phyloP scores from a whole-genome alignment of 306 rosid genomes.

The Gynostemma pentaphyllum region DNA sequence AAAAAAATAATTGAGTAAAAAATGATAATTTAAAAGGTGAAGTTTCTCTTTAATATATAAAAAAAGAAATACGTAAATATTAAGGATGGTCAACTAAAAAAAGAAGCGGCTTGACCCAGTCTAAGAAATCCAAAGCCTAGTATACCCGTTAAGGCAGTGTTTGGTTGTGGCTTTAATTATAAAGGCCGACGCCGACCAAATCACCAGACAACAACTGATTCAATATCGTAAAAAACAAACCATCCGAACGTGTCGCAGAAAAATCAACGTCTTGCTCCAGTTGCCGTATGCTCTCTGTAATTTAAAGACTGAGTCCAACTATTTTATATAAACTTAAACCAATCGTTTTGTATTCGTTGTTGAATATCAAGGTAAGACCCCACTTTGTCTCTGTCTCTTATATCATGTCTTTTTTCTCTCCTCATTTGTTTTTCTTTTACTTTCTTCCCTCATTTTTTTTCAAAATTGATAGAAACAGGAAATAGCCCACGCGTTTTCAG shows the following conservation, averaged over 20 bases:
- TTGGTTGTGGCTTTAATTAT: not conserved
- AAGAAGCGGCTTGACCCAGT: constrained; percentile 1
- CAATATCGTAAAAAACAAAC: not conserved
- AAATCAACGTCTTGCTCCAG: not conserved
- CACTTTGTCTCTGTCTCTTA: not conserved
- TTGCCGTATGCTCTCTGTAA: not conserved
- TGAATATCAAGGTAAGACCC: too few relatives aligned
- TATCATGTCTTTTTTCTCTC: not conserved
- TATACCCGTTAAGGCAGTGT: not conserved
- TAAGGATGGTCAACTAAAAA: not conserved
- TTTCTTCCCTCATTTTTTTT: too few relatives aligned
- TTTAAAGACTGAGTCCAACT: constrained; percentile 4
- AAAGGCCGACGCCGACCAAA: not conserved
- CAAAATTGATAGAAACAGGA: too few relatives aligned
- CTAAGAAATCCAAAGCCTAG: not conserved
- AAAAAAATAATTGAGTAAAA: not conserved
- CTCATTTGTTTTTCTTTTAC: not conserved
- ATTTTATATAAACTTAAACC: not conserved
- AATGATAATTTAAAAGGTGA: not conserved
- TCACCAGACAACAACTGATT: not conserved
- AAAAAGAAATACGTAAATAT: not conserved
- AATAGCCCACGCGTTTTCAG: constrained; percentile 43
- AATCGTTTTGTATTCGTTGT: too few relatives aligned
- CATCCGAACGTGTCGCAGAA: not conserved
- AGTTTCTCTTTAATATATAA: not conserved